phyloP scores from a whole-genome alignment of 441 rosid species.

The Hura crepitans region DNA sequence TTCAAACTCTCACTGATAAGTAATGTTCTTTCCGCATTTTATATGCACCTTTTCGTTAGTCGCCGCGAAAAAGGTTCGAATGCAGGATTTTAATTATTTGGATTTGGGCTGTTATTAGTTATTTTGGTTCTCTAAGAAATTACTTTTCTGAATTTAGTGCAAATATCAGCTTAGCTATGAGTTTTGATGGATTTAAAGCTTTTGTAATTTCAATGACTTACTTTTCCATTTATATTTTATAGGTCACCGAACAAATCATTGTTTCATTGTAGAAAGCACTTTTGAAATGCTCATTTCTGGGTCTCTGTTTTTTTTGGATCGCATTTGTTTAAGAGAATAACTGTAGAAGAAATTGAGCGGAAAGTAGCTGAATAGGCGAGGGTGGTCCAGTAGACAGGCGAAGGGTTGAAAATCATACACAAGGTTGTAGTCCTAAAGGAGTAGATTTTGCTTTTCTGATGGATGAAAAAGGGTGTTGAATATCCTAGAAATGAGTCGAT shows the following conservation, averaged over 20 bases:
- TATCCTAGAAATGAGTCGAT: slow-evolving; percentile 71
- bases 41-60: slow-evolving; percentile 8
- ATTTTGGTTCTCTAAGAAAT: not conserved
- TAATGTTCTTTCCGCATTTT: not conserved
- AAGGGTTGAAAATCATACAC: slow-evolving; percentile 11
- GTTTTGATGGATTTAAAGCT: not conserved
- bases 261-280: slow-evolving; percentile 2
- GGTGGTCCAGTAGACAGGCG: not conserved
- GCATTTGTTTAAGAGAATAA: slow-evolving; percentile 6
- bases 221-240: slow-evolving; percentile 10
- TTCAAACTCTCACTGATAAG: slow-evolving; percentile 4
- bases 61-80: slow-evolving; percentile 12
- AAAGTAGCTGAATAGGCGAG: slow-evolving; percentile 5
- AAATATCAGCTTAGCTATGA: not conserved
- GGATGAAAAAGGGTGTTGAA: slow-evolving; percentile 27
- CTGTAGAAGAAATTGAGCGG: slow-evolving; percentile 11
- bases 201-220: not conserved
- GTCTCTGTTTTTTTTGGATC: slow-evolving; percentile 16
- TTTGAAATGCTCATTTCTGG: slow-evolving; percentile 9
- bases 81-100: not conserved
- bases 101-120: slow-evolving; percentile 2
- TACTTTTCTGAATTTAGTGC: not conserved
- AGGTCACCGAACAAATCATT: not conserved
- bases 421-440: slow-evolving; percentile 27
- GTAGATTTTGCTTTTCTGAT: slow-evolving; percentile 29